Percentiles rank a stretch among this genome's conserved stretches.
Conservation (phyloP, 1,284 basidiomycete genomes). For the Fistulina hepatica region DNA sequence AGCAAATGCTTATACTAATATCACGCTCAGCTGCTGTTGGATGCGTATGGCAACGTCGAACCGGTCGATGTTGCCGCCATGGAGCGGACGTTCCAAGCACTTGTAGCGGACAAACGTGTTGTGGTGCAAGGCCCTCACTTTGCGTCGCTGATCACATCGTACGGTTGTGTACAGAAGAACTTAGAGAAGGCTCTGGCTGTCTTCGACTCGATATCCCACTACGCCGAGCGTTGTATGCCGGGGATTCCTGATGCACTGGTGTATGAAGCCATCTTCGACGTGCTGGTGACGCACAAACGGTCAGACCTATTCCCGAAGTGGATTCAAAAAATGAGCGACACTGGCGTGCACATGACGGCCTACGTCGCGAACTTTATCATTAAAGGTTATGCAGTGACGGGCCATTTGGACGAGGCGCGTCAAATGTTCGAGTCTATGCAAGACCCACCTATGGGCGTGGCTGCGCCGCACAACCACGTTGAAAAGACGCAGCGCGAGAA, state of each 20-base stretch:
- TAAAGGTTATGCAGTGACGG: conserved; percentile 72
- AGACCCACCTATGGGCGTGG: conserved; percentile 82
- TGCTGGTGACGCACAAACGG: conserved; percentile 70
- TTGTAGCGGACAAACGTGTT: conserved; percentile 44
- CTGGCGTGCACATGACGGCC: conserved; percentile 81
- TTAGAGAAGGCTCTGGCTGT: conserved; percentile 65
- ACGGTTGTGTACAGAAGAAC: conserved; percentile 75
- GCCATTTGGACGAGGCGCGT: conserved; percentile 62
- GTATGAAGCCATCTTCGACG: conserved; percentile 88
- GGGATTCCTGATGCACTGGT: conserved; percentile 71
- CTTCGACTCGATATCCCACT: conserved; percentile 67
- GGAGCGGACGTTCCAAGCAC: conserved; percentile 52
- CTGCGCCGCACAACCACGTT: conserved; percentile 82
- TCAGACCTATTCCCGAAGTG: conserved; percentile 73
- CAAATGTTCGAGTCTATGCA: conserved; percentile 75
- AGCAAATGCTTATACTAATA: conserved; percentile 11
- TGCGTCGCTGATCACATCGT: conserved; percentile 85
- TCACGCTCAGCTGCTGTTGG: conserved; percentile 65
- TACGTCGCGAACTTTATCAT: conserved; percentile 94
- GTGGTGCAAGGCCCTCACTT: conserved; percentile 79
- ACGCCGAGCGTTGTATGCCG: conserved; percentile 24
- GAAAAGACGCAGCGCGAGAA: not conserved
- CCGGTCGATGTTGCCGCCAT: conserved; percentile 73
- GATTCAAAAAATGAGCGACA: conserved; percentile 48
- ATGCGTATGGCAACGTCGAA: conserved; percentile 81